These are phyloP conservation scores for Saksenaea oblongispora DNA, from an alignment of 371 early-diverging fungal species.

Conservation along the genomic window DNA sequence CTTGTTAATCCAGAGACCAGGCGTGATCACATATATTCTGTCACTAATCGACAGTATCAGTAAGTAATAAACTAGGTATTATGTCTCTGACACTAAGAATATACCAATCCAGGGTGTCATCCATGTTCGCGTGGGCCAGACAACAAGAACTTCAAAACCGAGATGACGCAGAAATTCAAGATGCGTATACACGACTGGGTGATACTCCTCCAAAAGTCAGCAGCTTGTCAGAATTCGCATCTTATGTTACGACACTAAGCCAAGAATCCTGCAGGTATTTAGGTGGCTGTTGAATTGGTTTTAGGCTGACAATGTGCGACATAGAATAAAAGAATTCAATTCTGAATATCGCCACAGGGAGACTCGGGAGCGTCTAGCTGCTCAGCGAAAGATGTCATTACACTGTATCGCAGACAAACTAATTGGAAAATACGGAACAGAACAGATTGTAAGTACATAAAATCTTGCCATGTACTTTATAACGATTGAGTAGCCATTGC, in stretches of 20 bases:
- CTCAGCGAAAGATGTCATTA: neutral
- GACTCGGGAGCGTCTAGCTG: neutral
- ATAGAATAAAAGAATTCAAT: neutral
- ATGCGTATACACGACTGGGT: neutral
- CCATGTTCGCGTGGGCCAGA: neutral
- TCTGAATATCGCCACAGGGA: neutral
- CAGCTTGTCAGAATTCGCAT: neutral
- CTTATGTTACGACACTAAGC: neutral
- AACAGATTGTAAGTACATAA: neutral
- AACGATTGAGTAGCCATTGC: neutral
- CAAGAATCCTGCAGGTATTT: neutral
- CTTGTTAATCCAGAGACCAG: neutral
- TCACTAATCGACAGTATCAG: neutral
- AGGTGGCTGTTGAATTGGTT: neutral
- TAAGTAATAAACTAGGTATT: neutral
- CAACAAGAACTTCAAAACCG: neutral
- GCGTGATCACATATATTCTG: neutral
- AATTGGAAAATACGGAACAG: neutral
- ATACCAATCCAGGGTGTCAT: neutral
- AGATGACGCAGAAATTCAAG: neutral
- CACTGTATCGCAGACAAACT: neutral
- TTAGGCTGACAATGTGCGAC: neutral
- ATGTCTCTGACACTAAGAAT: neutral
- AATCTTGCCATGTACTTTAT: neutral
- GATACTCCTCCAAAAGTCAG: neutral